These are phyloP conservation scores for Aspergillus fructus DNA, from an alignment of 2,329 filamentous ascomycete genomes.

Conservation along the genomic window DNA sequence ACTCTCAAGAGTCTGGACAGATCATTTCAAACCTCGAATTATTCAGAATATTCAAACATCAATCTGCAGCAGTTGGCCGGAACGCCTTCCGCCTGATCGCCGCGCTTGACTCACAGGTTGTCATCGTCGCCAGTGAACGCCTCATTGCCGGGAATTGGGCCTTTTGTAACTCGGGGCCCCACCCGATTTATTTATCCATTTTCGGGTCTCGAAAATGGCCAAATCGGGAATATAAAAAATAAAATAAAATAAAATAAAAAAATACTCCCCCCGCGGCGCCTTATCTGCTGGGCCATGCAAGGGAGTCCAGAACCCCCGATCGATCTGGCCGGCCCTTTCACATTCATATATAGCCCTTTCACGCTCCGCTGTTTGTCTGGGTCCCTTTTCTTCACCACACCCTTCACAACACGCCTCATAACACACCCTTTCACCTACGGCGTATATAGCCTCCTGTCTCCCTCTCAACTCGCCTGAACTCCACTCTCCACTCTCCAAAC, in stretches of 20 bases:
- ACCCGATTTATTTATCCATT: constrained; percentile 6
- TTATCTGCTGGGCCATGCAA: constrained; percentile 28
- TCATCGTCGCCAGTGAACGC: constrained; percentile 12
- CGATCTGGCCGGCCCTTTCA: constrained; percentile 20
- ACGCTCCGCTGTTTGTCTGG: neutral
- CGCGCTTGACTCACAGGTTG: constrained; percentile 20
- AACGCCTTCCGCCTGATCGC: constrained; percentile 25
- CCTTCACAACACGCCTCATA: neutral
- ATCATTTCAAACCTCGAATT: neutral
- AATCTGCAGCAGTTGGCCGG: constrained; percentile 12
- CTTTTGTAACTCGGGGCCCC: constrained; percentile 13
- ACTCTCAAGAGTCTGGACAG: neutral
- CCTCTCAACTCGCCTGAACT: neutral
- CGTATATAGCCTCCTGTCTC: neutral
- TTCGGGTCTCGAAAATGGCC: constrained; percentile 2
- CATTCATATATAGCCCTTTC: constrained; percentile 3
- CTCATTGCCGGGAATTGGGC: constrained; percentile 18
- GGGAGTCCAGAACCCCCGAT: constrained; percentile 26
- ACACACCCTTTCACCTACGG: neutral
- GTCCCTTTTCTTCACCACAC: neutral
- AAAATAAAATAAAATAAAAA: constrained; percentile 11
- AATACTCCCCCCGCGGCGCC: constrained; percentile 20
- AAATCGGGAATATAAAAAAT: constrained; percentile 7
- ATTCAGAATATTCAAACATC: no score
- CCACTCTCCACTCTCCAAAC: neutral